These are phyloP conservation scores for Pleurotus ostreatus DNA, from an alignment of 768 basidiomycete genomes.

Conservation along the genomic window DNA sequence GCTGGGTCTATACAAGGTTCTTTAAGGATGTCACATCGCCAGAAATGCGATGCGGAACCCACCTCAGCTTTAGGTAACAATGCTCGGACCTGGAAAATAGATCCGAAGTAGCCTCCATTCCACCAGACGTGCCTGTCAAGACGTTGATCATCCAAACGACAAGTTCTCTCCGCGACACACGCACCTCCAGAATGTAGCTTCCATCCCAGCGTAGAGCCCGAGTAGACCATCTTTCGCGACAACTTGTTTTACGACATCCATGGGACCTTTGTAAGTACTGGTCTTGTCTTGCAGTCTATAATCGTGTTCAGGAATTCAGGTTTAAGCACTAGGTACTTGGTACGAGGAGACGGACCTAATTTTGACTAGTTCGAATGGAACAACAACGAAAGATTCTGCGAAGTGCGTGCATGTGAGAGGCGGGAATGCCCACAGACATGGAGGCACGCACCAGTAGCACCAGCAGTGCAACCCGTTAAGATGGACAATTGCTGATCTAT, in stretches of 20 bases:
- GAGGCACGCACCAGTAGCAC: constrained; percentile 59
- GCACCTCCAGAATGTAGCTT: constrained; percentile 95
- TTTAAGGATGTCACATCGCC: neutral
- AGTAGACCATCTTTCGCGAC: constrained; percentile 75
- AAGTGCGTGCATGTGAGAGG: neutral
- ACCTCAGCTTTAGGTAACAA: constrained; percentile 87
- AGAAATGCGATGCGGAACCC: constrained; percentile 13
- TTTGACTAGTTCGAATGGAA: constrained; percentile 95
- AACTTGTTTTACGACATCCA: constrained; percentile 84
- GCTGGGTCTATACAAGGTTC: constrained; percentile 41
- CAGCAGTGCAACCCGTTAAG: constrained; percentile 88
- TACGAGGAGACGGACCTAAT: constrained; percentile 52
- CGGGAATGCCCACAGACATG: neutral
- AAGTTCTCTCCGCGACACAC: constrained; percentile 9
- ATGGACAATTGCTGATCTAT: constrained; percentile 91
- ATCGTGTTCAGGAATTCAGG: neutral
- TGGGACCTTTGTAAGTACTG: constrained; percentile 85
- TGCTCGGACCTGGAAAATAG: constrained; percentile 80
- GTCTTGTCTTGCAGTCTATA: constrained; percentile 86
- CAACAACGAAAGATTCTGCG: constrained; percentile 84
- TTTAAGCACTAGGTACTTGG: neutral
- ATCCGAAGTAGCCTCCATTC: constrained; percentile 96
- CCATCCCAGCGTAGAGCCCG: constrained; percentile 92
- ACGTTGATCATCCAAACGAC: constrained; percentile 3
- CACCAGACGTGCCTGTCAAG: constrained; percentile 70